Base-by-base conservation (phyloP, 139 green algal species). In the Auxenochlorella protothecoides region DNA sequence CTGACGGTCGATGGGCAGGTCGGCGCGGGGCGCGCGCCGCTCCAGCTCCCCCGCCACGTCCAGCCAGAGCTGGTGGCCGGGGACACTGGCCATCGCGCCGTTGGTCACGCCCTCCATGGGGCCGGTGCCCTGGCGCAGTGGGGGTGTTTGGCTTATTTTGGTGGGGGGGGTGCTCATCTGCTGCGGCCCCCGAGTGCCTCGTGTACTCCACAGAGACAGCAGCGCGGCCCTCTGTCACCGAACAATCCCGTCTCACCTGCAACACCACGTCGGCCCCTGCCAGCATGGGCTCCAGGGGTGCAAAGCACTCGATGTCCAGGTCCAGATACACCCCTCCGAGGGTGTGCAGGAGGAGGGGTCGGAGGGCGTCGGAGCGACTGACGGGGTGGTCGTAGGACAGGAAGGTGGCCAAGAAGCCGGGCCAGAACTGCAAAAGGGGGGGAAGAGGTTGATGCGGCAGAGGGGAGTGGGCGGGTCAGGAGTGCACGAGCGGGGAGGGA, bases 321-420 rank as follows among this genome's bases (percentile, higher is more conserved):
- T 66, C 63, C 5, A 53, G 52, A 3, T 66, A 66, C 4, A 66
- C 63, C n/a, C 63, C 63, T n/a, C 63, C 63, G 14, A 53, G 52
- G 63, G 5, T n/a, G 63, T 66, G 14, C 63, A 66, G 51, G 4
- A 66, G 14, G 14, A 66, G 52, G 14, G 51, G 52, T n/a, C 63
- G 63, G 4, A 66, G 6, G 6, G 63, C 63, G 8, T 66, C 63
- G 6, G n/a, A n/a, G n/a, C 52, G 51, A 5, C 52, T 52, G n/a
- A 66, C 63, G 52, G 52, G 51, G n/a, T 66, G 9, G n/a, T 66
- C 52, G 63, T 66, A 66, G 14, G 15, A 51, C 6, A 5, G 63
- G n/a, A n/a, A 66, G 13, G 63, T 66, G 63, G 63, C n/a, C 14
- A 66, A 16, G 63, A 66, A 66, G n/a, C 63, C 51, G 11, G 63